Evolutionary conservation across 306 rosid genomes (phyloP), one percentile per base, ranked within the genome.

Genomic region (Delonix regia): DNA sequence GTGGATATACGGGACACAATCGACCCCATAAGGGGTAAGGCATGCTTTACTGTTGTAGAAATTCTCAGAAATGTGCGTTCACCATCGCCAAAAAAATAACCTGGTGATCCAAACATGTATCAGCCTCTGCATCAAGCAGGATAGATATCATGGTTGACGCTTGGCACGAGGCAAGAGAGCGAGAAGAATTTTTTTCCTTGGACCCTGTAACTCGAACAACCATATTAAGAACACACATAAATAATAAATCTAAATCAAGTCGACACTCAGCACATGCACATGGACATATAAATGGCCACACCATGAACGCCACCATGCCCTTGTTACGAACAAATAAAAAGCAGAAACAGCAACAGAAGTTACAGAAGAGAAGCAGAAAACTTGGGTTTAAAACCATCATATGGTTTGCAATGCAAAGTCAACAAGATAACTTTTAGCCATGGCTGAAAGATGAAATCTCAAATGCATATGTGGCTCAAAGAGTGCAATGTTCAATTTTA

Each of bases 141-240:
- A 45, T 28, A 36, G 22, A 55, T 49, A 70, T 81, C 81, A 90
- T 1, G 81, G 86, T 71, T 83, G 96, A 69, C 96, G 87, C 78
- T 88, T 92, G 47, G 83, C 68, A 38, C 91, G 96, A 48, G 97
- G 94, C 71, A 81, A 28, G 45, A 93, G 89, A 27, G 97, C 91
- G 63, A 91, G 97, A 76, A 96, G 84, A 73, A 93, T 86, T 85
- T 96, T 96, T 87, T 96, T 96, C 79, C 99, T 89, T 21, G 99
- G 97, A 39, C 98, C 98, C 99, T 95, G 93, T 77, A 88, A 87
- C 81, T 74, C 79, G 78, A 84, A 51, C 75, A 83, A 15, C 34
- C 75, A 67, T 8, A 80, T 30, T 85, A 15, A 87, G 85, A 57
- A 59, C 81, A 72, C 49, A 69, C 18, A 80, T 59, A 70, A 30